Conservation (phyloP, 1,139 yeast genomes). For the Meyerozyma carpophila region DNA sequence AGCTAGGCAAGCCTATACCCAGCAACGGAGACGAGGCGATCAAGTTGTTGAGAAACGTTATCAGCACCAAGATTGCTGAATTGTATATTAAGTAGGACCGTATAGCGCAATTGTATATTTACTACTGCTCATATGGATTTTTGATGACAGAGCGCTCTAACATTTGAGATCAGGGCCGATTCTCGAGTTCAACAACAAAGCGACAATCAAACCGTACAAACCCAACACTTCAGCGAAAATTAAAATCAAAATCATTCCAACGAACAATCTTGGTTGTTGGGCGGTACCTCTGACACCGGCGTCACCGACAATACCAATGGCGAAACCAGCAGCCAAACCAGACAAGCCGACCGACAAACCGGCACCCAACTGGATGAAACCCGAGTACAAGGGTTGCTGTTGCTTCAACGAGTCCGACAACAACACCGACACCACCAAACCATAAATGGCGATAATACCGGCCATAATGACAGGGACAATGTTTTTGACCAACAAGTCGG, state of each 20-base stretch:
- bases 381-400: slow-evolving; percentile 90
- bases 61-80: slow-evolving; percentile 32
- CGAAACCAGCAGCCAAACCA: slow-evolving; percentile 96
- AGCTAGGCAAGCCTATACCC: slow-evolving; percentile 18
- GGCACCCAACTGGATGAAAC: slow-evolving; percentile 97
- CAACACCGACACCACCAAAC: slow-evolving; percentile 93
- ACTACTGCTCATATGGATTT: slow-evolving; percentile 2
- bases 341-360: slow-evolving; percentile 97
- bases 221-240: slow-evolving; percentile 99
- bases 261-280: slow-evolving; percentile 95
- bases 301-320: slow-evolving; percentile 98
- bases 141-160: slow-evolving; percentile 29
- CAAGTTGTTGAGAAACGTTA: slow-evolving; percentile 25
- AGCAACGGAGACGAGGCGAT: slow-evolving; percentile 18
- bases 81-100: slow-evolving; percentile 22
- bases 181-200: slow-evolving; percentile 93
- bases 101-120: background rate
- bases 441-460: slow-evolving; percentile 99
- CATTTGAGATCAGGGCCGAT: slow-evolving; percentile 88
- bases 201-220: slow-evolving; percentile 95
- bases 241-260: slow-evolving; percentile 93
- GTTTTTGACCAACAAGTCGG: slow-evolving; percentile 85
- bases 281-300: slow-evolving; percentile 97
- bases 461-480: slow-evolving; percentile 98
- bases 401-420: slow-evolving; percentile 88